Conservation (phyloP, 169 alveolate genomes). For the Plasmodium berghei region DNA sequence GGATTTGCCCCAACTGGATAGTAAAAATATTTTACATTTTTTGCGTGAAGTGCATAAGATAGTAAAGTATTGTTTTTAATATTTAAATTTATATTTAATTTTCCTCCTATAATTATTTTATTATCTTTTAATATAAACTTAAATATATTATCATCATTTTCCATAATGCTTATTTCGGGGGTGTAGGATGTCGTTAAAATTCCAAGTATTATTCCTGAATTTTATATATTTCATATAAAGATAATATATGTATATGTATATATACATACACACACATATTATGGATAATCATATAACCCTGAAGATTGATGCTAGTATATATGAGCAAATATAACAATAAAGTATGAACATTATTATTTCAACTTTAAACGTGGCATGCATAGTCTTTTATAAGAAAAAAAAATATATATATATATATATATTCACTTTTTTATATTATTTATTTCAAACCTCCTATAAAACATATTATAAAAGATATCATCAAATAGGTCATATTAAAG, state of each 20-base stretch:
- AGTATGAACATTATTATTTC: no score
- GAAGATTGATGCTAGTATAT: neutral
- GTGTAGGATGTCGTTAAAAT: slow-evolving; percentile 67
- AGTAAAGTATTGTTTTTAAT: slow-evolving; percentile 78
- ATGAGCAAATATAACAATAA: no score
- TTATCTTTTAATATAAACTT: slow-evolving; percentile 32
- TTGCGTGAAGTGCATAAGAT: slow-evolving; percentile 76
- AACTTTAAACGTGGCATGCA: no score
- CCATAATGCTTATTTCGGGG: slow-evolving; percentile 54
- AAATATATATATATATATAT: neutral
- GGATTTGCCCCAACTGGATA: slow-evolving; percentile 81
- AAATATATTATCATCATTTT: slow-evolving; percentile 73
- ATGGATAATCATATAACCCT: neutral
- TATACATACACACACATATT: neutral
- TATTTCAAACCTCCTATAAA: slow-evolving; percentile 56
- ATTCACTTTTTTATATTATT: slow-evolving; percentile 1
- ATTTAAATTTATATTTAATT: slow-evolving; percentile 54
- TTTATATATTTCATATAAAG: neutral
- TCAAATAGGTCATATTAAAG: slow-evolving; percentile 54
- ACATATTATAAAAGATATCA: slow-evolving; percentile 41
- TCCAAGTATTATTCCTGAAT: slow-evolving; percentile 54
- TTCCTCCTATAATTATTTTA: slow-evolving; percentile 80
- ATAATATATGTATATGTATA: neutral
- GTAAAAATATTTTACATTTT: slow-evolving; percentile 70
- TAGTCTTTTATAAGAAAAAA: no score